A percentile compares a stretch with the other conserved stretches of the same genome.
phyloP scores from a whole-genome alignment of 495 filamentous ascomycete species.

The Platismatia glauca region DNA sequence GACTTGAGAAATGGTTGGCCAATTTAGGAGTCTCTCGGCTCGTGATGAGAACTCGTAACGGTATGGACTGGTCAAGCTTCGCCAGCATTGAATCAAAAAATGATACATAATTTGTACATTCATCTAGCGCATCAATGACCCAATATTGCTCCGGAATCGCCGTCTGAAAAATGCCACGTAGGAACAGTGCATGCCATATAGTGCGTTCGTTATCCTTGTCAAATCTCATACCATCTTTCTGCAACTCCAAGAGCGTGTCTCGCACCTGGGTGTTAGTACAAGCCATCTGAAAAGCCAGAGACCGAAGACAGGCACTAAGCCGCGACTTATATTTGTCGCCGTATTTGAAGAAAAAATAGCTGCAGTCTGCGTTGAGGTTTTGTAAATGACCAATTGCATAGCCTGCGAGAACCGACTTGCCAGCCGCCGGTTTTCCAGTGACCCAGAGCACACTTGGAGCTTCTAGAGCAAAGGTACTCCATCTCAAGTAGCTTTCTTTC shows the following conservation, averaged over 20 bases:
- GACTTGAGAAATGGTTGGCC: too few species aligned
- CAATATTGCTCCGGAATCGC: constrained; percentile 29
- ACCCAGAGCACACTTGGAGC: constrained; percentile 29
- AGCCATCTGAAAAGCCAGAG: constrained; percentile 37
- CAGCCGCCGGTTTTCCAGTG: constrained; percentile 26
- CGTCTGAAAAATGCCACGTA: constrained; percentile 26
- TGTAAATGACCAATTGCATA: constrained; percentile 25
- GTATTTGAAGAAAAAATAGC: constrained; percentile 34
- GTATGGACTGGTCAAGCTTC: too few species aligned
- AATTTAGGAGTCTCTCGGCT: too few species aligned
- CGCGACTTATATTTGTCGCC: constrained; percentile 26
- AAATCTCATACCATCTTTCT: constrained; percentile 21
- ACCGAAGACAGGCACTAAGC: constrained; percentile 28
- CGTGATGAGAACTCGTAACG: too few species aligned
- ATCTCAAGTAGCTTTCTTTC: constrained; percentile 24
- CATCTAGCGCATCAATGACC: constrained; percentile 39
- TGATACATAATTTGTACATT: constrained; percentile 25
- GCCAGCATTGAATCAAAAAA: too few species aligned
- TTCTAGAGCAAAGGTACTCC: constrained; percentile 21
- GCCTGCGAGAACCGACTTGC: constrained; percentile 31
- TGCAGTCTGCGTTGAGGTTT: constrained; percentile 18
- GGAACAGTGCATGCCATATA: constrained; percentile 35
- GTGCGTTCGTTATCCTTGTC: constrained; percentile 24
- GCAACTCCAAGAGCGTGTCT: constrained; percentile 24
- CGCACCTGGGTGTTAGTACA: constrained; percentile 16